Evolutionary conservation across 1,284 basidiomycete genomes (phyloP).

Genomic region (Ganoderma leucocontextum): DNA sequence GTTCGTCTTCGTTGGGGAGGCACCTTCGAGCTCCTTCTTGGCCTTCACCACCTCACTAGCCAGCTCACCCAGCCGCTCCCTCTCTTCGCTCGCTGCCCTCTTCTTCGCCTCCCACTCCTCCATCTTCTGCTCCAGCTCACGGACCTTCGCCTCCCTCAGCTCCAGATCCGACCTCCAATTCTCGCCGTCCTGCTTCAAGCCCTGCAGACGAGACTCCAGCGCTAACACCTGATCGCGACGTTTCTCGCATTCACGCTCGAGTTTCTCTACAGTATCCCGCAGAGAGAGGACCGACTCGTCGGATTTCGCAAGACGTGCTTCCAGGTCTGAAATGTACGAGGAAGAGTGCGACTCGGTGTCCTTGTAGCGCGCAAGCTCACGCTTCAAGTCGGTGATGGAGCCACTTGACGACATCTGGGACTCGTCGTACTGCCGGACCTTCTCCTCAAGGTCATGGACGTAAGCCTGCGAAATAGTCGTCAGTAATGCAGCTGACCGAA

Average conservation of each 20-base stretch:
- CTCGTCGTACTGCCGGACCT: constrained; percentile 86
- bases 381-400: constrained; percentile 82
- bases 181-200: constrained; percentile 74
- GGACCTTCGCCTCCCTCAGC: constrained; percentile 77
- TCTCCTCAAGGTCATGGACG: constrained; percentile 91
- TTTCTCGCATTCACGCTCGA: constrained; percentile 81
- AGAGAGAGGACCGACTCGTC: constrained; percentile 80
- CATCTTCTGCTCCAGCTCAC: constrained; percentile 80
- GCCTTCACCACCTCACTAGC: constrained; percentile 77
- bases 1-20: constrained; percentile 35
- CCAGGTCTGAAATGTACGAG: constrained; percentile 91
- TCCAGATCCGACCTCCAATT: constrained; percentile 85
- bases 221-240: constrained; percentile 74
- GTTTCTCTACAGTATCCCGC: constrained; percentile 73
- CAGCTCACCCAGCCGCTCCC: constrained; percentile 69
- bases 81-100: constrained; percentile 69
- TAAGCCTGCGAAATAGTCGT: constrained; percentile 67
- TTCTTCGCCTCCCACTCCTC: constrained; percentile 77
- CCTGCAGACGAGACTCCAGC: constrained; percentile 78
- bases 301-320: constrained; percentile 80
- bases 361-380: constrained; percentile 82
- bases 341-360: constrained; percentile 78
- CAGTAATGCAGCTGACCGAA: constrained; percentile 19
- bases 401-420: constrained; percentile 78
- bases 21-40: constrained; percentile 64